Conservation (phyloP, 169 alveolate genomes). For the Hepatocystis sp. region DNA sequence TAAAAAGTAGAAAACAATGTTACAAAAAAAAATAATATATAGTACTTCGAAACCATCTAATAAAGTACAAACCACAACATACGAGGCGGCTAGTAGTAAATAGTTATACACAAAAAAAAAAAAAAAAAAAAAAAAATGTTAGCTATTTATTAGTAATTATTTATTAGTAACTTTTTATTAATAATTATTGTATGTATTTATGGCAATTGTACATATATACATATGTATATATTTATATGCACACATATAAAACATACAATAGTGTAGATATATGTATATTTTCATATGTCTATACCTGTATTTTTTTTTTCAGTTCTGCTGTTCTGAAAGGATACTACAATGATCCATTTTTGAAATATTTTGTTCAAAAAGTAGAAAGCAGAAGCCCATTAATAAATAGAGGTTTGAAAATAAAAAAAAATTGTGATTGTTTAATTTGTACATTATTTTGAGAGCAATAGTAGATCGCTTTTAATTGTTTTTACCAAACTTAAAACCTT, state of each 20-base stretch:
- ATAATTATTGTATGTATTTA: too few relatives aligned
- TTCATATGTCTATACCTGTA: slow-evolving; percentile 3
- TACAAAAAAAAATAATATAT: too few relatives aligned
- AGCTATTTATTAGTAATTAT: not conserved
- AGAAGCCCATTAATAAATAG: slow-evolving; percentile 77
- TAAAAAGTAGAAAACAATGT: too few relatives aligned
- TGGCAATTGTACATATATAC: too few relatives aligned
- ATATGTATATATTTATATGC: not conserved
- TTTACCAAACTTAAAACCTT: not conserved
- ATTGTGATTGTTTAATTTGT: not conserved
- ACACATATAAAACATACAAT: not conserved
- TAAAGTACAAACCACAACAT: slow-evolving; percentile 71
- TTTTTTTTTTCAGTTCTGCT: slow-evolving; percentile 63
- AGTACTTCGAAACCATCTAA: slow-evolving; percentile 16
- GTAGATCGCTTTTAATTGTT: too few relatives aligned
- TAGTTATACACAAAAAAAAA: slow-evolving; percentile 32
- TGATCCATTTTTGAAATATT: slow-evolving; percentile 68
- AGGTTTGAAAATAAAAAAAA: slow-evolving; percentile 20
- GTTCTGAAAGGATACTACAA: slow-evolving; percentile 59
- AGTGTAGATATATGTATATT: slow-evolving; percentile 1
- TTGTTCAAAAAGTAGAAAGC: slow-evolving; percentile 35
- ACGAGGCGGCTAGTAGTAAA: slow-evolving; percentile 79
- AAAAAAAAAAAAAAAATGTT: not conserved
- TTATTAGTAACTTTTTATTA: not conserved
- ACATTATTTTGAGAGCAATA: not conserved